Evolutionary conservation across 768 basidiomycete species (phyloP).

Genomic region (Tricholoma saponaceum): DNA sequence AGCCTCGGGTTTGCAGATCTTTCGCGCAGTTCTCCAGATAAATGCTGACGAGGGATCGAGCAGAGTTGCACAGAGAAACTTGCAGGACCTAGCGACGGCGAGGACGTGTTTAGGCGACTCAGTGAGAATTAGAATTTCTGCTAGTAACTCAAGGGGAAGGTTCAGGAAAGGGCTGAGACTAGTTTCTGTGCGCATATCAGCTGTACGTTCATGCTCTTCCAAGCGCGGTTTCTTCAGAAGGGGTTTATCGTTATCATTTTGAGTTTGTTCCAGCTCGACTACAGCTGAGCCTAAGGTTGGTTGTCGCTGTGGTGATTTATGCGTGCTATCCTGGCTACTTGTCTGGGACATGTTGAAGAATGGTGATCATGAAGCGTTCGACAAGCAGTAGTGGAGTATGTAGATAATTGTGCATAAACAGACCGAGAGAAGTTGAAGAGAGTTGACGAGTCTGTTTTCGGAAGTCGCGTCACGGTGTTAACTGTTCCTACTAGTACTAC

Average conservation of each 20-base stretch:
- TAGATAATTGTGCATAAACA: too few species aligned
- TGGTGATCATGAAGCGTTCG: not conserved
- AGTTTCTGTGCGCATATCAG: not conserved
- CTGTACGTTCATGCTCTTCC: not conserved
- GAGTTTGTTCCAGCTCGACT: not conserved
- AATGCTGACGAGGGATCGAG: conserved; percentile 39
- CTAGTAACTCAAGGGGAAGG: conserved; percentile 61
- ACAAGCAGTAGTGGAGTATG: not conserved
- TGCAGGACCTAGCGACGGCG: conserved; percentile 55
- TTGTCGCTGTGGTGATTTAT: not conserved
- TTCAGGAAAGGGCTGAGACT: conserved; percentile 6
- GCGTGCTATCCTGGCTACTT: not conserved
- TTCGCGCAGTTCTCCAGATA: conserved; percentile 58
- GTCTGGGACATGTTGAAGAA: not conserved
- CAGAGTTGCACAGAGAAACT: conserved; percentile 47
- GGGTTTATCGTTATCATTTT: not conserved
- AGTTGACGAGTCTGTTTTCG: too few species aligned
- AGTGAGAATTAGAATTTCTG: conserved; percentile 54
- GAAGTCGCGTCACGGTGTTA: too few species aligned
- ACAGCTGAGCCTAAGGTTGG: not conserved
- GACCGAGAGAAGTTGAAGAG: too few species aligned
- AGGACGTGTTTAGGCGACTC: conserved; percentile 53
- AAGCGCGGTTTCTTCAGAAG: not conserved
- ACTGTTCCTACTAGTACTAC: too few species aligned
- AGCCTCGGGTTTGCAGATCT: conserved; percentile 15